Conservation (phyloP, 257 asterid species). For the Eucommia ulmoides region DNA sequence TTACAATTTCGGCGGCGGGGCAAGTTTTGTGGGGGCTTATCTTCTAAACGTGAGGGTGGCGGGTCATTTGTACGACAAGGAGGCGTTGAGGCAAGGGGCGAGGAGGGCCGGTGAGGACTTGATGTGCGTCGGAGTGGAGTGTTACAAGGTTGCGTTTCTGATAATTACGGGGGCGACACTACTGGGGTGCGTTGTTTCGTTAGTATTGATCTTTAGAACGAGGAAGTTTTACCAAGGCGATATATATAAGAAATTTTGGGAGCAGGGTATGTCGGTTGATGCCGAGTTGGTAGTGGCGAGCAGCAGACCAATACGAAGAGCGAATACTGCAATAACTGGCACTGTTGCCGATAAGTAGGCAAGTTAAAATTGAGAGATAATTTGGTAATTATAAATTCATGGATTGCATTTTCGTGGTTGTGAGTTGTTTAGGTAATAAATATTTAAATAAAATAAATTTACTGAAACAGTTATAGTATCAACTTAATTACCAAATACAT, state of each 20-base stretch:
- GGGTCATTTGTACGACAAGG: constrained; percentile 31
- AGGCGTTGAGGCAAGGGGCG: constrained; percentile 34
- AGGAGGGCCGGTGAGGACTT: constrained; percentile 31
- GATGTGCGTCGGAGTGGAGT: constrained; percentile 37
- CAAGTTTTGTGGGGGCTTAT: constrained; percentile 50
- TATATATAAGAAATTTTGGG: constrained; percentile 46
- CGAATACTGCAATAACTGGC: no score
- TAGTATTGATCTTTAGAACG: constrained; percentile 30
- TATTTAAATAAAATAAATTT: no score
- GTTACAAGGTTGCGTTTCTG: constrained; percentile 38
- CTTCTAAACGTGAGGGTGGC: constrained; percentile 32
- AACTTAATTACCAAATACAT: no score
- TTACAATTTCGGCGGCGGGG: constrained; percentile 35
- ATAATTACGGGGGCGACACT: constrained; percentile 34
- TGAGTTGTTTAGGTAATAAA: no score
- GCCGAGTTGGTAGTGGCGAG: no score
- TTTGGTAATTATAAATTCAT: no score
- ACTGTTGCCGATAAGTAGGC: no score
- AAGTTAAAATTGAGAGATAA: no score
- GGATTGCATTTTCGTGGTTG: no score
- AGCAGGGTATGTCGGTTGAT: constrained; percentile 8
- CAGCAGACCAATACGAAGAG: no score
- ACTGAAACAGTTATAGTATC: no score
- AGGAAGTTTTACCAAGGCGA: constrained; percentile 43
- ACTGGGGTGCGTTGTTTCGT: constrained; percentile 29